A percentile compares a stretch with the other conserved stretches of the same genome.
phyloP scores from a whole-genome alignment of 352 stramenopile species.

The Poterioochromonas sp. region DNA sequence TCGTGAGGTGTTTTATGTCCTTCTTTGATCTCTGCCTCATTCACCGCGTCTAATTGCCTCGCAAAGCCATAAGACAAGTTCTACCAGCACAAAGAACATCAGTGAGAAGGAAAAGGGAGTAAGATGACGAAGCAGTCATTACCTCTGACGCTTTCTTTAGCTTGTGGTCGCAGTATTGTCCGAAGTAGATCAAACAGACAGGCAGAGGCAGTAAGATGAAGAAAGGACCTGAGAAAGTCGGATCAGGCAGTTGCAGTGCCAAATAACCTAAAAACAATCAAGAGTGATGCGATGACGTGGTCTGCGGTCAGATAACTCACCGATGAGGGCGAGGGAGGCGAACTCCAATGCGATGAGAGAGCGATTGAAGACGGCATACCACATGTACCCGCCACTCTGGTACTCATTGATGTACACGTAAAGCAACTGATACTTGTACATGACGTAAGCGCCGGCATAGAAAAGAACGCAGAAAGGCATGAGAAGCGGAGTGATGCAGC shows the following conservation, averaged over 20 bases:
- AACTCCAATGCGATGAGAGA: constrained; percentile 4
- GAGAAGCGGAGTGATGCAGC: constrained; percentile 11
- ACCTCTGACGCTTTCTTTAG: background rate
- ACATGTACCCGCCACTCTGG: constrained; percentile 28
- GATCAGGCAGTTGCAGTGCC: background rate
- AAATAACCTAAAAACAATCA: constrained; percentile 20
- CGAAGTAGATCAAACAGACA: constrained; percentile 19
- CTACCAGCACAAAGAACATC: background rate
- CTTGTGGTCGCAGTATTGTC: background rate
- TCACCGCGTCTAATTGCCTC: background rate
- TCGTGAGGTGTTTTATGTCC: background rate
- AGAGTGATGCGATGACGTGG: too few species aligned
- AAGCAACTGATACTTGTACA: constrained; percentile 36
- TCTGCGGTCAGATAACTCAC: too few species aligned
- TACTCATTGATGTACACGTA: constrained; percentile 32
- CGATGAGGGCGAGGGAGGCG: background rate
- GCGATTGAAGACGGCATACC: constrained; percentile 27
- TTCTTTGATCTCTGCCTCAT: background rate
- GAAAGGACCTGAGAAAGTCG: constrained; percentile 9
- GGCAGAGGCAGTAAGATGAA: constrained; percentile 21
- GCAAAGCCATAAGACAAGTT: background rate
- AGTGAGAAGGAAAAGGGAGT: background rate
- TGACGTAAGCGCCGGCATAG: constrained; percentile 10
- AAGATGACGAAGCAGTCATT: background rate
- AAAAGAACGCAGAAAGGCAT: constrained; percentile 11